A percentile compares a stretch with the other conserved stretches of the same genome.
Conservation (phyloP, 2,329 filamentous ascomycete species). For the Bipolaris bicolor region DNA sequence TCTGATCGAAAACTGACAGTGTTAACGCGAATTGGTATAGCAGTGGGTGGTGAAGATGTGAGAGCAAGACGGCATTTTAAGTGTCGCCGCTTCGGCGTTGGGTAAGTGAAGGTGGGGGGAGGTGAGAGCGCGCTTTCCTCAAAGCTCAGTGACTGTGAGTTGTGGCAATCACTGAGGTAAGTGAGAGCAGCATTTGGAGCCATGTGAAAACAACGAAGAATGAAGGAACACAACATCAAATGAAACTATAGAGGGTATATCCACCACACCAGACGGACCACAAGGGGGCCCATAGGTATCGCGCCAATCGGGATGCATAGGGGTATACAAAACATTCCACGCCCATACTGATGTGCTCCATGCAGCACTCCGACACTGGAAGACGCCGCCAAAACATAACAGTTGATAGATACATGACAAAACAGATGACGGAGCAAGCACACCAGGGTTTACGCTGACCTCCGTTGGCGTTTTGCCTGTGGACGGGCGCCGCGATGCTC, state of each 20-base stretch:
- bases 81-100: not conserved
- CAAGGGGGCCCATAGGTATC: constrained; percentile 5
- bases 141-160: not conserved
- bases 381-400: constrained; percentile 1
- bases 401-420: constrained; percentile 4
- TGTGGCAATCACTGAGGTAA: not conserved
- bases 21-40: not conserved
- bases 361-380: not conserved
- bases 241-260: constrained; percentile 26
- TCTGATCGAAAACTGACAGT: not conserved
- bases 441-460: not conserved
- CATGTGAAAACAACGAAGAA: not conserved
- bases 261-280: constrained; percentile 14
- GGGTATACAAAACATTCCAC: constrained; percentile 16
- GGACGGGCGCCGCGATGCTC: constrained; percentile 23
- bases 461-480: constrained; percentile 17
- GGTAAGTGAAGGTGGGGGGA: constrained; percentile 1
- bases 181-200: not conserved
- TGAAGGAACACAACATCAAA: constrained; percentile 1
- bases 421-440: not conserved
- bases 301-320: constrained; percentile 9
- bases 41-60: not conserved
- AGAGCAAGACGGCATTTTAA: not conserved
- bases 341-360: not conserved
- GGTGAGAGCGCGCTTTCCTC: constrained; percentile 1